Evolutionary conservation across 257 asterid species (phyloP).

Genomic region (Echites panduratus): DNA sequence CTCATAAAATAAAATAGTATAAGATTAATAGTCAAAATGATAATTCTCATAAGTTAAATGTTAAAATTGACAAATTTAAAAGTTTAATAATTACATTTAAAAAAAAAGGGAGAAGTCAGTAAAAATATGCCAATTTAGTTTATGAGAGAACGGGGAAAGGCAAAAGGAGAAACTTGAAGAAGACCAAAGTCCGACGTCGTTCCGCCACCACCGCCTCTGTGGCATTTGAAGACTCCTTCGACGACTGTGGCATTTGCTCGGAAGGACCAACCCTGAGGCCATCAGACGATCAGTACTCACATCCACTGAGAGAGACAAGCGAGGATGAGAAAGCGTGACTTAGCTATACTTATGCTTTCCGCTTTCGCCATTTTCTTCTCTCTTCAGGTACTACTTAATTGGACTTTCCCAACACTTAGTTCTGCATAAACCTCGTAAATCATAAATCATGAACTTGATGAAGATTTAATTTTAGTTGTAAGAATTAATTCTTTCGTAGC

Average conservation of each 20-base stretch:
- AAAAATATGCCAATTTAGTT: too few species aligned
- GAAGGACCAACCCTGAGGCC: not conserved
- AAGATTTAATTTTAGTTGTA: not conserved
- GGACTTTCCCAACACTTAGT: not conserved
- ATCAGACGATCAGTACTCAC: not conserved
- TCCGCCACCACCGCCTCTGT: not conserved
- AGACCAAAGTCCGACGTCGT: not conserved
- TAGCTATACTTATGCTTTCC: conserved; percentile 87
- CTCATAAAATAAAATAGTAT: too few species aligned
- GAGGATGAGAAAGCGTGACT: conserved; percentile 89
- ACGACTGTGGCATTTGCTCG: not conserved
- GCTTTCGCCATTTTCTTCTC: conserved; percentile 98
- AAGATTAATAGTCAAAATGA: too few species aligned
- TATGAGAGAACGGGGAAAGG: too few species aligned
- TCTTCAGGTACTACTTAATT: conserved; percentile 60
- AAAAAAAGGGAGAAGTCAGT: too few species aligned
- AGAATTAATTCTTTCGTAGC: not conserved
- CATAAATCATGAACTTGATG: conserved; percentile 15
- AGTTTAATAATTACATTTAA: too few species aligned
- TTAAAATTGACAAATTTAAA: too few species aligned
- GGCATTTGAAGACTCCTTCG: conserved; percentile 6
- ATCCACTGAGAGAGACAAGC: not conserved
- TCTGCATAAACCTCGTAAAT: conserved; percentile 10
- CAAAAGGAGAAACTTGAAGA: not conserved
- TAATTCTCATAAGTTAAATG: too few species aligned